These are phyloP conservation scores for Trametes punicea DNA, from an alignment of 768 basidiomycete genomes.

Conservation along the genomic window DNA sequence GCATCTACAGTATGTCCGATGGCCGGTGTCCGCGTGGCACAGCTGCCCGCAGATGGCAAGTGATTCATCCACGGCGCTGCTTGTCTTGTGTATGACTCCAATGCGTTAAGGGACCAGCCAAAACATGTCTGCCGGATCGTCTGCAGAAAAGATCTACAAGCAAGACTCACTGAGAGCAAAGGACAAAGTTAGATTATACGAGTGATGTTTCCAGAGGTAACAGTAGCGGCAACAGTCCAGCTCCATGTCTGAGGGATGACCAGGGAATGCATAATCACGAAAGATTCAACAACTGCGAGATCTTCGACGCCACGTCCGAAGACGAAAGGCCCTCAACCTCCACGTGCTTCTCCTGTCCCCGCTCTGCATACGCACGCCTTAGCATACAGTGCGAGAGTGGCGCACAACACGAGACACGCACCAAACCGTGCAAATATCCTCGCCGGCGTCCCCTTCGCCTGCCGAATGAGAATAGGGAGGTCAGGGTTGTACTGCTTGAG, in stretches of 20 bases:
- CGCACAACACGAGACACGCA: conserved; percentile 35
- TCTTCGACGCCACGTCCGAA: conserved; percentile 66
- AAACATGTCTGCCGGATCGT: too few relatives aligned
- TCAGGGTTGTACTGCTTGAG: conserved; percentile 85
- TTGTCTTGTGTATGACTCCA: too few relatives aligned
- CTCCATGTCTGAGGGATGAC: background rate
- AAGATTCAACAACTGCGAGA: conserved; percentile 53
- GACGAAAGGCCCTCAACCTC: conserved; percentile 75
- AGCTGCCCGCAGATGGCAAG: too few relatives aligned
- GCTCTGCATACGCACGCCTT: conserved; percentile 43
- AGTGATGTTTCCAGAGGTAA: too few relatives aligned
- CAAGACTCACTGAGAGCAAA: too few relatives aligned
- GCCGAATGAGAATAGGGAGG: conserved; percentile 78
- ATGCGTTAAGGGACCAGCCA: too few relatives aligned
- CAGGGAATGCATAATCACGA: conserved; percentile 5
- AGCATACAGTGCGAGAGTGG: background rate
- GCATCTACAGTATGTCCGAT: too few relatives aligned
- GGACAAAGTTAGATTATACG: too few relatives aligned
- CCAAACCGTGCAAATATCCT: conserved; percentile 84
- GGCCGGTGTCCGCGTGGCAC: too few relatives aligned
- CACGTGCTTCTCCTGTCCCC: conserved; percentile 76
- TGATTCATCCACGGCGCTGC: too few relatives aligned
- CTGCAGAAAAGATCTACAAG: too few relatives aligned
- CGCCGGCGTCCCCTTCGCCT: conserved; percentile 76
- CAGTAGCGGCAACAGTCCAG: too few relatives aligned